A percentile compares a stretch with the other conserved stretches of the same genome.
phyloP scores from a whole-genome alignment of 2,329 filamentous ascomycete genomes.

The Phialocephala subalpina region DNA sequence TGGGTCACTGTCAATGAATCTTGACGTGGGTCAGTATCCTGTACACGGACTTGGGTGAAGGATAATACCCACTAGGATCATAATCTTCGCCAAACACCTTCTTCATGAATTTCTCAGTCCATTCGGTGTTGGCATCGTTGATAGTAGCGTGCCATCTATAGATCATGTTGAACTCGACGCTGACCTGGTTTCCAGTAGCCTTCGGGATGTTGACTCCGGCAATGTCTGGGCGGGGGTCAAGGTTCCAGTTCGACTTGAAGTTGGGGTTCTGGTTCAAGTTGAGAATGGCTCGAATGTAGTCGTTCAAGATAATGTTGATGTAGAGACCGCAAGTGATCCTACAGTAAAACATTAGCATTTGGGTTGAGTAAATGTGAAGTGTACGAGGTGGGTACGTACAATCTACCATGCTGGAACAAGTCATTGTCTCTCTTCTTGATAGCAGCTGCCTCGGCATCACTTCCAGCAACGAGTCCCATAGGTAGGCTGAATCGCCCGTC shows the following conservation, averaged over 20 bases:
- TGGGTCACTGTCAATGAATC: constrained; percentile 54
- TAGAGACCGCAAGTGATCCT: constrained; percentile 73
- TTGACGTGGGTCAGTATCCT: constrained; percentile 53
- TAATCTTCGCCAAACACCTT: constrained; percentile 55
- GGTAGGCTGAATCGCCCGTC: constrained; percentile 70
- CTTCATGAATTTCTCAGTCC: constrained; percentile 75
- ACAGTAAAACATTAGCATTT: not conserved
- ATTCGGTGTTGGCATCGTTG: constrained; percentile 76
- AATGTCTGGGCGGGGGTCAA: constrained; percentile 66
- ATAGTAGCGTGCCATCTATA: constrained; percentile 89
- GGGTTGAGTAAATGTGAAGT: not conserved
- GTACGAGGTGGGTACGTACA: constrained; percentile 44
- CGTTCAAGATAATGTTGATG: constrained; percentile 78
- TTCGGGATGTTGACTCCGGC: not conserved
- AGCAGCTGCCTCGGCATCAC: not conserved
- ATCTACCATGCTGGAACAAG: constrained; percentile 77
- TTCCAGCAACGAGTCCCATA: not conserved
- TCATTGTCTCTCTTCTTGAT: constrained; percentile 64
- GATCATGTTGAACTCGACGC: constrained; percentile 83
- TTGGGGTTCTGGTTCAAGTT: constrained; percentile 31
- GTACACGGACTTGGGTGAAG: no score
- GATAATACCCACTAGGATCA: constrained; percentile 56
- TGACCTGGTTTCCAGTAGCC: constrained; percentile 74
- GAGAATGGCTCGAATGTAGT: constrained; percentile 75
- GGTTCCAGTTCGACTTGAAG: constrained; percentile 64